A percentile compares a stretch with the other conserved stretches of the same genome.
phyloP scores from a whole-genome alignment of 257 asterid species.

The Anisodus acutangulus region DNA sequence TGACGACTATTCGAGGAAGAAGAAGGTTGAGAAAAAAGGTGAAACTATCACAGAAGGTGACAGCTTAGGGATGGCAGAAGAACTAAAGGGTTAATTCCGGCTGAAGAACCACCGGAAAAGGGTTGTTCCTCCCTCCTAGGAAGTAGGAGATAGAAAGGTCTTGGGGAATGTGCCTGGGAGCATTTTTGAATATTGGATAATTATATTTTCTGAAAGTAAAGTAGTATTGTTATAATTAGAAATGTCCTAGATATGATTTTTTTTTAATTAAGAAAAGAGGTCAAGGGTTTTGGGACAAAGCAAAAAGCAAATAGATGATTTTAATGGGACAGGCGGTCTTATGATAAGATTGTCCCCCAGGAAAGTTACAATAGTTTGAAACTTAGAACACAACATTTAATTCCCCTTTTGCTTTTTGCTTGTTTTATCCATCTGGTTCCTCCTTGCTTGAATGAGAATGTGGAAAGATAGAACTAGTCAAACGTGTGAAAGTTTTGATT shows the following conservation, averaged over 20 bases:
- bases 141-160: too few species aligned
- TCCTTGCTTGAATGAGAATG: constrained; percentile 6
- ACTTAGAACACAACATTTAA: background rate
- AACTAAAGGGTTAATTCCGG: too few species aligned
- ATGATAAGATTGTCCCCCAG: background rate
- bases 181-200: background rate
- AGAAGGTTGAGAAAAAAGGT: too few species aligned
- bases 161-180: too few species aligned
- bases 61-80: too few species aligned
- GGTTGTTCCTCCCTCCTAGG: too few species aligned
- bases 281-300: background rate
- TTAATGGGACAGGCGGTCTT: background rate
- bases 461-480: background rate
- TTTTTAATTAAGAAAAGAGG: background rate
- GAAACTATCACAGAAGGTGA: too few species aligned
- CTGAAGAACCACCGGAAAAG: too few species aligned
- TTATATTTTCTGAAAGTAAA: constrained; percentile 3
- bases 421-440: constrained; percentile 17
- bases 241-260: background rate
- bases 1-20: too few species aligned
- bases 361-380: constrained; percentile 7
- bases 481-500: background rate
- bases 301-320: background rate
- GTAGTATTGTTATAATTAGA: background rate
- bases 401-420: constrained; percentile 1